phyloP scores from a whole-genome alignment of 306 rosid species.

The Prunus mongolica region DNA sequence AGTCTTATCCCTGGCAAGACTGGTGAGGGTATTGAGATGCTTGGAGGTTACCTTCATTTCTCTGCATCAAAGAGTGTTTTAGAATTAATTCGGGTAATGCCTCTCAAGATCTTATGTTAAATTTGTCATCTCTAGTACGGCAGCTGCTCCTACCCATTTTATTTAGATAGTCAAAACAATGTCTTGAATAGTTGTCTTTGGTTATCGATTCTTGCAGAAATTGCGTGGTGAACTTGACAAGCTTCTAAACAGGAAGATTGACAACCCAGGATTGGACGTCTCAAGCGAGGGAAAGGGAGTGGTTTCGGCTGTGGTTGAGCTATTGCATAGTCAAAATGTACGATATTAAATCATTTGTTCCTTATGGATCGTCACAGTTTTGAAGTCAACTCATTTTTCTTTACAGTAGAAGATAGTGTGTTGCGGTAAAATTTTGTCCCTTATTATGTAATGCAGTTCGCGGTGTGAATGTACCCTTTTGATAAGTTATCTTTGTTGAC shows the following conservation, averaged over 20 bases:
- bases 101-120: constrained; percentile 9
- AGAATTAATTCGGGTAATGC: constrained; percentile 76
- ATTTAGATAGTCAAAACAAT: neutral
- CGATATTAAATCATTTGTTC: neutral
- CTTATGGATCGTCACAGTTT: neutral
- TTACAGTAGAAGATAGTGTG: neutral
- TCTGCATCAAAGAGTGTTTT: constrained; percentile 81
- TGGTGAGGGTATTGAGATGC: constrained; percentile 95
- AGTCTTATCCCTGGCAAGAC: constrained; percentile 61
- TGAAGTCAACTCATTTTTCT: neutral
- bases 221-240: constrained; percentile 81
- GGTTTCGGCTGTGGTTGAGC: constrained; percentile 80
- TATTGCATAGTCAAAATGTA: constrained; percentile 59
- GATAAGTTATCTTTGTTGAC: no score
- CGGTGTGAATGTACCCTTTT: neutral
- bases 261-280: constrained; percentile 77
- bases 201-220: constrained; percentile 48
- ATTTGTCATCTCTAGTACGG: neutral
- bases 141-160: neutral
- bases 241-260: constrained; percentile 76
- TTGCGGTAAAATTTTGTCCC: neutral
- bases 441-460: neutral
- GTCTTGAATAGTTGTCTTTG: neutral
- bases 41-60: constrained; percentile 95
- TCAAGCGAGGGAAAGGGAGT: constrained; percentile 72